Conservation (phyloP, 2,329 filamentous ascomycete species). For the Tympanopsis confertula region DNA sequence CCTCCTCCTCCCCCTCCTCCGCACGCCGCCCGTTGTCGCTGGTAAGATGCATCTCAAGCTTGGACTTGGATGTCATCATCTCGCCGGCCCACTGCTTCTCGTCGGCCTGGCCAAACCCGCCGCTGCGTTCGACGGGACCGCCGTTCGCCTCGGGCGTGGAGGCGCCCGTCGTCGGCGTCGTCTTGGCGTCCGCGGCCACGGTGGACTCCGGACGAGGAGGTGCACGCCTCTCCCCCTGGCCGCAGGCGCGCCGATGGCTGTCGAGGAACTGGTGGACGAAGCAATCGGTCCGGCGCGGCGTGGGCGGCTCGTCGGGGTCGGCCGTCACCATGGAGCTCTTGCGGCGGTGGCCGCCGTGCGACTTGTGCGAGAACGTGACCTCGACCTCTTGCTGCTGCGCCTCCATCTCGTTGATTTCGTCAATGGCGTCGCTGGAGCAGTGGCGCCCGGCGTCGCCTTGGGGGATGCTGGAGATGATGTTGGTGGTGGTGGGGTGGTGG, state of each 20-base stretch:
- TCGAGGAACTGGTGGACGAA: constrained; percentile 57
- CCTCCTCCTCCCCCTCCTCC: constrained; percentile 1
- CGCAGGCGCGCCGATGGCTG: constrained; percentile 29
- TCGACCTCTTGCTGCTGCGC: not conserved
- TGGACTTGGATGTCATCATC: constrained; percentile 25
- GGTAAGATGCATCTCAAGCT: constrained; percentile 26
- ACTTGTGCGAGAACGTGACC: constrained; percentile 51
- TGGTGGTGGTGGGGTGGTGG: too few relatives aligned
- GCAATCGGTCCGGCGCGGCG: constrained; percentile 37
- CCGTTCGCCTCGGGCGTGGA: too few relatives aligned
- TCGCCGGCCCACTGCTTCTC: constrained; percentile 40
- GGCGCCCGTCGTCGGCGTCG: constrained; percentile 2
- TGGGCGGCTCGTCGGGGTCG: constrained; percentile 27
- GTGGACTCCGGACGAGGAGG: too few relatives aligned
- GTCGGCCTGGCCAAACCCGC: constrained; percentile 37
- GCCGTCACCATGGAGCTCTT: constrained; percentile 52
- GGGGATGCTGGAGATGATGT: too few relatives aligned
- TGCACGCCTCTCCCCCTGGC: too few relatives aligned
- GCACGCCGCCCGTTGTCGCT: constrained; percentile 3
- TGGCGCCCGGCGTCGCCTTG: too few relatives aligned
- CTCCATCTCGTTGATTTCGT: not conserved
- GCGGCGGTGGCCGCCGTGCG: constrained; percentile 46
- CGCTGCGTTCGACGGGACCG: constrained; percentile 22
- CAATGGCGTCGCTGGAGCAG: not conserved
- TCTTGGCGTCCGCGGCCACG: constrained; percentile 2